Evolutionary conservation across 2,329 filamentous ascomycete genomes (phyloP).

Genomic region (Arthrobotrys sphaeroides): DNA sequence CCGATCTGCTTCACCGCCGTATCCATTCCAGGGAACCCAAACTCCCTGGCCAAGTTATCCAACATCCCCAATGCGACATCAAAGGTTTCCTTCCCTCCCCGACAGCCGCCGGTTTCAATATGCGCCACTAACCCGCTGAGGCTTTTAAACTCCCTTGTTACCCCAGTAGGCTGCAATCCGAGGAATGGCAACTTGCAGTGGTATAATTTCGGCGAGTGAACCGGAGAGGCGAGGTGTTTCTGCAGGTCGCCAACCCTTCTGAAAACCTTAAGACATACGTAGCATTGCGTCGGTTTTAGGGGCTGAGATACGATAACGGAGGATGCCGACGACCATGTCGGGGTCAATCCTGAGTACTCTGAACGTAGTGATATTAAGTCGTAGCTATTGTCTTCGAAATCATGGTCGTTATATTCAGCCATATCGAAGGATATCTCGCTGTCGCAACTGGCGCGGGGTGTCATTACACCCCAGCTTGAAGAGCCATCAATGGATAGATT

Average conservation of each 20-base stretch:
- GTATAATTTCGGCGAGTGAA: constrained; percentile 12
- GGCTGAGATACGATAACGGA: neutral
- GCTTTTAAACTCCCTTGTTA: constrained; percentile 19
- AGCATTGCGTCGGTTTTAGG: neutral
- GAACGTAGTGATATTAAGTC: constrained; percentile 8
- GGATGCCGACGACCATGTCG: neutral
- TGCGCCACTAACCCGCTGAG: constrained; percentile 24
- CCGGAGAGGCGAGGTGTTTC: constrained; percentile 4
- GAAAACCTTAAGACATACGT: constrained; percentile 8
- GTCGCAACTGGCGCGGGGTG: neutral
- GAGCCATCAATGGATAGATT: neutral
- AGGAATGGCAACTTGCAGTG: constrained; percentile 23
- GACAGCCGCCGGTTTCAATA: constrained; percentile 12
- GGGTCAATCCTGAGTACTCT: neutral
- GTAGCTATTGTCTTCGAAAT: neutral
- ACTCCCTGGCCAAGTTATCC: constrained; percentile 5
- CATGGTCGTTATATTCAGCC: neutral
- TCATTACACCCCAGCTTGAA: neutral
- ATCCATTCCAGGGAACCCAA: constrained; percentile 3
- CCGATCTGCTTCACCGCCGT: neutral
- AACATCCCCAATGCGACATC: constrained; percentile 11
- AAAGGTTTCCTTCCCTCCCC: constrained; percentile 12
- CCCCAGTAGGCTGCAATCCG: neutral
- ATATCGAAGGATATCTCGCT: neutral
- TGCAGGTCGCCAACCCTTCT: neutral